Evolutionary conservation across 2,329 filamentous ascomycete species (phyloP), one percentile per base, ranked within the genome.

Genomic region (Trichoderma atroviride): DNA sequence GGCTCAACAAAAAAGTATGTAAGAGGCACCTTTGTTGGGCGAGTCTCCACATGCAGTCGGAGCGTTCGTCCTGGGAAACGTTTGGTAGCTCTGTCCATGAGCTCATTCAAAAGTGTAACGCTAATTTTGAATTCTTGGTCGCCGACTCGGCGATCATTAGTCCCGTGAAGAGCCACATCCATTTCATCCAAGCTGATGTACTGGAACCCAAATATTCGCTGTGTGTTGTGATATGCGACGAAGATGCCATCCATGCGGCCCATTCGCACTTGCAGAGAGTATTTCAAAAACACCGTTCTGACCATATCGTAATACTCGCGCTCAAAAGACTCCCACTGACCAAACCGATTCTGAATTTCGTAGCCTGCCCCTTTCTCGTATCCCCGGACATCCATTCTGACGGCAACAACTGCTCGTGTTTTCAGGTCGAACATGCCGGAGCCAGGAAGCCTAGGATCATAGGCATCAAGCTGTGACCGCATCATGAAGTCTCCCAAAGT

Each of bases 171-270:
- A 0, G 93, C 87, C n/a, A 85, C 78, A 78, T 99, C 96, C 91
- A 99, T 94, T 76, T 99, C 96, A 4, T 87, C 78, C 16, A 98
- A 81, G 70, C 89, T 90, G 70, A 99, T 87, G 78, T 99, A 99
- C 79, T 99, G 96, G 79, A 99, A 99, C 6, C 96, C 96, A 77
- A 99, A 99, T 61, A 99, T 97, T 68, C 94, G 91, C 79, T 94
- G 87, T 2, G 94, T 92, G 78, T 99, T 99, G 83, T 99, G 96
- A 78, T 90, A 99, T 2, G 96, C 96, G 27, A 98, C 92, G 76
- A 98, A 99, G 61, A 98, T 97, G 66, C 96, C 96, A 77, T 99
- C 95, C 96, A 99, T 99, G 61, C 94, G 90, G 22, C 96, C 96
- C 88, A 99, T 96, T 56, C 96, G 92, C 33, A 95, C 96, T 80